A percentile compares a stretch with the other conserved stretches of the same genome.
These are phyloP conservation scores for Astrephomene gubernaculifera DNA, from an alignment of 139 green algal genomes.

Conservation along the genomic window DNA sequence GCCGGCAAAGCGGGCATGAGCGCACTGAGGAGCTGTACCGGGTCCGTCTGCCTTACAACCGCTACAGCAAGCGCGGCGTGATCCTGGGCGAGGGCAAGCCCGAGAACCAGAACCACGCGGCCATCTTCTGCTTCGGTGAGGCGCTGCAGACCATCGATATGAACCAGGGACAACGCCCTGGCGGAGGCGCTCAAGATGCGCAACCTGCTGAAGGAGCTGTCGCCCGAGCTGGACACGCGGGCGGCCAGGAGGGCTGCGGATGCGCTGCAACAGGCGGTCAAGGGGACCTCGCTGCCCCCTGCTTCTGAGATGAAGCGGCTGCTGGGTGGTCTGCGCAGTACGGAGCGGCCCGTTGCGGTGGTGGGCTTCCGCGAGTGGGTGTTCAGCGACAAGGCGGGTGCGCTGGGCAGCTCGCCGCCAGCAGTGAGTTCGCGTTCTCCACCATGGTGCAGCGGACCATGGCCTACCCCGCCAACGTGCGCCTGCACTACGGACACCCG, in stretches of 20 bases:
- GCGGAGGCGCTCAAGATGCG: constrained; percentile 88
- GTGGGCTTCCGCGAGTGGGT: constrained; percentile 81
- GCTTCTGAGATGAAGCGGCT: not conserved
- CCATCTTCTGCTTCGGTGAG: constrained; percentile 80
- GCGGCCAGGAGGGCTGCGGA: not conserved
- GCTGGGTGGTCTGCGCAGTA: not conserved
- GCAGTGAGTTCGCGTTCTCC: constrained; percentile 82
- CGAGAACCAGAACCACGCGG: constrained; percentile 92
- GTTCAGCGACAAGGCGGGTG: constrained; percentile 72
- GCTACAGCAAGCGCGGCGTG: constrained; percentile 45
- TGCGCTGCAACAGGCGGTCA: not conserved
- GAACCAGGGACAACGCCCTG: constrained; percentile 92
- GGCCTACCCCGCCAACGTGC: constrained; percentile 75
- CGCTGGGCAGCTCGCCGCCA: constrained; percentile 76
- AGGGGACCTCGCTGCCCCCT: not conserved
- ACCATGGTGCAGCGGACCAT: constrained; percentile 89
- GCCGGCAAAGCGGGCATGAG: not conserved
- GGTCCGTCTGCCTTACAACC: constrained; percentile 38
- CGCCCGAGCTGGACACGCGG: not conserved
- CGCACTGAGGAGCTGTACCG: constrained; percentile 35
- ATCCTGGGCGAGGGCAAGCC: constrained; percentile 90
- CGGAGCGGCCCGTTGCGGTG: constrained; percentile 58
- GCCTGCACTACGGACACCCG: no score
- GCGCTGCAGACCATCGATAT: constrained; percentile 87
- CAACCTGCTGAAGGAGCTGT: constrained; percentile 57